A percentile compares a stretch with the other conserved stretches of the same genome.
phyloP scores from a whole-genome alignment of 2,329 filamentous ascomycete genomes.

The Penicillium freii region DNA sequence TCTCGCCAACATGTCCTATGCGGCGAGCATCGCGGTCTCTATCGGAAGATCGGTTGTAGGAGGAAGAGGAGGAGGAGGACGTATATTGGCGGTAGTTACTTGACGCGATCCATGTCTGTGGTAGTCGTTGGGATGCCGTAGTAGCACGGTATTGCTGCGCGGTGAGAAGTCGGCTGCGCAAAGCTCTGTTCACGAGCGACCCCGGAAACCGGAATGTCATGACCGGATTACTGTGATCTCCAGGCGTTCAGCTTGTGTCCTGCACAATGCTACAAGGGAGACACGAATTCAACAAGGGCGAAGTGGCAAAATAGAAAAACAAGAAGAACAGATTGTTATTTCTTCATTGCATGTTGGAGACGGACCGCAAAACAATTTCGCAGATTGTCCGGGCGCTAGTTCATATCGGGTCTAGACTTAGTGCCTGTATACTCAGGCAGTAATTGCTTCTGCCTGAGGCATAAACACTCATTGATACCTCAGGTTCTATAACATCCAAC shows the following conservation, averaged over 20 bases:
- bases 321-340: neutral
- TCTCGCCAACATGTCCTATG: neutral
- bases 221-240: slow-evolving; percentile 2
- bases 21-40: neutral
- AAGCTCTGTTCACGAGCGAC: slow-evolving; percentile 22
- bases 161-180: slow-evolving; percentile 19
- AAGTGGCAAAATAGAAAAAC: neutral
- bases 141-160: slow-evolving; percentile 10
- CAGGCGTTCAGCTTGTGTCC: neutral
- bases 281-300: neutral
- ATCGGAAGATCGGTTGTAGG: neutral
- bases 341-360: slow-evolving; percentile 1
- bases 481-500: neutral
- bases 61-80: too few relatives aligned
- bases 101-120: neutral
- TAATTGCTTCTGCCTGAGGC: neutral
- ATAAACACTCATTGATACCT: neutral
- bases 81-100: neutral
- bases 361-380: slow-evolving; percentile 11
- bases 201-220: slow-evolving; percentile 20
- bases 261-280: neutral
- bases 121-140: neutral
- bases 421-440: slow-evolving; percentile 3
- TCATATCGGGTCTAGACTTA: slow-evolving; percentile 12
- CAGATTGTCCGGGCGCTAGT: slow-evolving; percentile 11